Evolutionary conservation across 177 flowering plant species (phyloP).

Genomic region (Vitis hybrid): DNA sequence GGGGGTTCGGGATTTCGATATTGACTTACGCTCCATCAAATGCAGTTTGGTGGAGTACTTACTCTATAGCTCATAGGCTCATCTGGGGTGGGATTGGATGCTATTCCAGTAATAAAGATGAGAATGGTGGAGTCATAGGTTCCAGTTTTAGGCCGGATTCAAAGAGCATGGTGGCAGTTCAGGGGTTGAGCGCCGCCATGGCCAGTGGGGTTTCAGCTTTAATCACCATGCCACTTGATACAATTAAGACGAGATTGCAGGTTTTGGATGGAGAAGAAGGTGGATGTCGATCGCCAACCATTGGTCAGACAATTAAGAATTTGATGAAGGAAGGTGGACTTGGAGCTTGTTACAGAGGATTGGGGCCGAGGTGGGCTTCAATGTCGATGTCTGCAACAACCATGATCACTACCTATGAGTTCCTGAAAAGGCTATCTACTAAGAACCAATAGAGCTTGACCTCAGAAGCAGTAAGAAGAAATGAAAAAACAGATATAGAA

Average conservation of each 20-base stretch:
- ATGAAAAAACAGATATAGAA: too few relatives aligned
- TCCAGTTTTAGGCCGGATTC: constrained; percentile 42
- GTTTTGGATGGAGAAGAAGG: constrained; percentile 51
- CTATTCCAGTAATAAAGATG: constrained; percentile 30
- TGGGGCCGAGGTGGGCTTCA: constrained; percentile 68
- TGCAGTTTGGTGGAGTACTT: constrained; percentile 99
- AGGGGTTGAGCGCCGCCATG: constrained; percentile 67
- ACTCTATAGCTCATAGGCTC: constrained; percentile 61
- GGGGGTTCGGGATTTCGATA: constrained; percentile 91
- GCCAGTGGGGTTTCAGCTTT: constrained; percentile 67
- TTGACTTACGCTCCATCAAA: constrained; percentile 90
- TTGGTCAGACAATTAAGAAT: constrained; percentile 49
- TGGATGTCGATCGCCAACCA: constrained; percentile 32
- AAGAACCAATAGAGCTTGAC: constrained; percentile 39
- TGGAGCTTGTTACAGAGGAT: constrained; percentile 41
- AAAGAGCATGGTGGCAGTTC: constrained; percentile 41
- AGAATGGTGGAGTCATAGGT: neutral
- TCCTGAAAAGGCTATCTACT: constrained; percentile 55
- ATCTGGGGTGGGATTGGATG: constrained; percentile 64
- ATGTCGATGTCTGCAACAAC: constrained; percentile 68
- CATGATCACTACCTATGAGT: constrained; percentile 76
- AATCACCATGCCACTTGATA: constrained; percentile 72
- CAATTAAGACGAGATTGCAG: constrained; percentile 66
- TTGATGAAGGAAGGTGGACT: constrained; percentile 42
- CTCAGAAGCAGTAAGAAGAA: too few relatives aligned